Evolutionary conservation across 345 rosid genomes (phyloP).

Genomic region (Garcia nutans): DNA sequence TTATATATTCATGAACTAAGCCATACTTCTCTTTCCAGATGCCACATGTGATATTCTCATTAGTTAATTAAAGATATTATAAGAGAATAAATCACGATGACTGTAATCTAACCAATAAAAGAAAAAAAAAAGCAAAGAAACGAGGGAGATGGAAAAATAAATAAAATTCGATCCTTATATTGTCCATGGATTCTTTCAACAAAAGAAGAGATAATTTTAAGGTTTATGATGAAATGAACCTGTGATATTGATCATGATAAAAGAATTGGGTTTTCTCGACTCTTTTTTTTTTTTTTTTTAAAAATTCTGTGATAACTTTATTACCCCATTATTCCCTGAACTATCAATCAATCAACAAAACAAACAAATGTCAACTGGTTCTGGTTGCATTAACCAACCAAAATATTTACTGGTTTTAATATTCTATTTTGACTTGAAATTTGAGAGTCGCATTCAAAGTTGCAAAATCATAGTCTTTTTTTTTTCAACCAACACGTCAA

Average conservation of each 20-base stretch:
- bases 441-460: not conserved
- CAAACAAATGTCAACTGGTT: slow-evolving; percentile 6
- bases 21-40: not conserved
- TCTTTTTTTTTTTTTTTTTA: not conserved
- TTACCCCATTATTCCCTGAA: not conserved
- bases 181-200: no score
- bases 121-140: not conserved
- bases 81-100: not conserved
- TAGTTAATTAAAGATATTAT: not conserved
- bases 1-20: no score
- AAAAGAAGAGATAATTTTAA: not conserved
- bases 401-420: not conserved
- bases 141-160: no score
- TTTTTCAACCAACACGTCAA: no score
- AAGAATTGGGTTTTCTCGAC: no score
- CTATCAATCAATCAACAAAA: no score
- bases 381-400: not conserved
- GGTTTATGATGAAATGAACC: not conserved
- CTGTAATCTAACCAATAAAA: no score
- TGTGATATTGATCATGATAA: no score
- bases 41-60: slow-evolving; percentile 4
- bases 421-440: slow-evolving; percentile 14
- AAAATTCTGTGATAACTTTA: no score
- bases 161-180: no score
- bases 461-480: no score